Percentiles rank a stretch among this genome's conserved stretches.
Conservation (phyloP, 805 yeast species). For the Ogataea siamensis region DNA sequence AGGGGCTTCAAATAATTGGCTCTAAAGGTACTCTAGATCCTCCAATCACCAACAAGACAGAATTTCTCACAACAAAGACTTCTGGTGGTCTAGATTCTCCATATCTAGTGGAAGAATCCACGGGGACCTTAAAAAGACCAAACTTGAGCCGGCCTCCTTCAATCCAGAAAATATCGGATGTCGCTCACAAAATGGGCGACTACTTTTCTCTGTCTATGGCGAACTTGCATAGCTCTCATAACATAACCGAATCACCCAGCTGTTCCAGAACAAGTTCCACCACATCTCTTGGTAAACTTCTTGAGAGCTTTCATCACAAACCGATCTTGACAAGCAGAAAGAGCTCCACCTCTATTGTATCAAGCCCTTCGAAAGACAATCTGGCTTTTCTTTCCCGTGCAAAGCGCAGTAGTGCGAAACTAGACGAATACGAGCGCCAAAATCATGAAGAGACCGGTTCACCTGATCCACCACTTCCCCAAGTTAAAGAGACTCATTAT, state of each 20-base stretch:
- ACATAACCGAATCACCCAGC: slow-evolving; percentile 13
- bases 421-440: slow-evolving; percentile 6
- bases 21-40: slow-evolving; percentile 2
- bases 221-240: slow-evolving; percentile 15
- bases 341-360: slow-evolving; percentile 14
- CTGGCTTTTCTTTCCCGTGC: slow-evolving; percentile 12
- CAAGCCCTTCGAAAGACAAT: slow-evolving; percentile 20
- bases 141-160: slow-evolving; percentile 16
- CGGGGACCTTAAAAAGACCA: slow-evolving; percentile 2
- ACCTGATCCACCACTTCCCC: slow-evolving; percentile 14
- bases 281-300: slow-evolving; percentile 25
- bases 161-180: slow-evolving; percentile 27
- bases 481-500: slow-evolving; percentile 79
- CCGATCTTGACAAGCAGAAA: slow-evolving; percentile 14
- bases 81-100: slow-evolving; percentile 1
- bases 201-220: slow-evolving; percentile 22
- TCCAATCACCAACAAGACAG: slow-evolving; percentile 1
- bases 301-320: slow-evolving; percentile 18
- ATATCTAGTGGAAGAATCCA: background rate
- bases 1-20: slow-evolving; percentile 1
- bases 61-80: background rate
- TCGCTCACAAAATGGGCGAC: slow-evolving; percentile 32
- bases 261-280: slow-evolving; percentile 26
- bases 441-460: slow-evolving; percentile 1
- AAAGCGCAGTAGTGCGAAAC: slow-evolving; percentile 14